Conservation (phyloP, 495 filamentous ascomycete species). For the Terfezia boudieri region DNA sequence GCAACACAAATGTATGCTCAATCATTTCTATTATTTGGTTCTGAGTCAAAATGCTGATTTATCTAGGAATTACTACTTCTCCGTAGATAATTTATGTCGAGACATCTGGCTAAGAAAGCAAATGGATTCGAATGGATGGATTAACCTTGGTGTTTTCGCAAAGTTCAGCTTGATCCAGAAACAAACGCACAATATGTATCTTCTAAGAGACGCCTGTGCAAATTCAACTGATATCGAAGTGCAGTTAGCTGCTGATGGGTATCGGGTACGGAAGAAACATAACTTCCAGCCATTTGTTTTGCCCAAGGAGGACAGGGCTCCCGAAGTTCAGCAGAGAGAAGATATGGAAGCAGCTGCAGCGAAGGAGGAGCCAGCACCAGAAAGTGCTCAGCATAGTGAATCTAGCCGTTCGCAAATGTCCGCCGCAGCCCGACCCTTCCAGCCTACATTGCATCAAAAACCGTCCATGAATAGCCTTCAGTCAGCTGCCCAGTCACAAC, state of each 20-base stretch:
- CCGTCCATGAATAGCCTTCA: background rate
- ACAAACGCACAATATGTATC: slow-evolving; percentile 46
- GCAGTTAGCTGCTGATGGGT: slow-evolving; percentile 42
- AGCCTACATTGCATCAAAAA: background rate
- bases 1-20: too few relatives aligned
- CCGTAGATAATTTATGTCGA: slow-evolving; percentile 86
- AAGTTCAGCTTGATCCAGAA: slow-evolving; percentile 64
- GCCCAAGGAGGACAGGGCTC: slow-evolving; percentile 34
- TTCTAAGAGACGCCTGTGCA: slow-evolving; percentile 51
- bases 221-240: slow-evolving; percentile 49
- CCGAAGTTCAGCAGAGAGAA: slow-evolving; percentile 22
- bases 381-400: slow-evolving; percentile 1
- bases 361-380: slow-evolving; percentile 1
- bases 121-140: slow-evolving; percentile 89
- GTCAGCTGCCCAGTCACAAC: background rate
- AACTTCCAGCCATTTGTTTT: slow-evolving; percentile 70
- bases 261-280: slow-evolving; percentile 54
- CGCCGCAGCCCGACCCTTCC: slow-evolving; percentile 4
- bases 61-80: slow-evolving; percentile 69
- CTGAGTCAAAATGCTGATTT: slow-evolving; percentile 11
- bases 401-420: slow-evolving; percentile 9
- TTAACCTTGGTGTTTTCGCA: slow-evolving; percentile 53
- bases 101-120: slow-evolving; percentile 69
- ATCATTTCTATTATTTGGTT: too few relatives aligned
- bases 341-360: slow-evolving; percentile 5